Percentiles rank a stretch among this genome's conserved stretches.
phyloP scores from a whole-genome alignment of 768 basidiomycete species.

The Termitomyces titanicus region DNA sequence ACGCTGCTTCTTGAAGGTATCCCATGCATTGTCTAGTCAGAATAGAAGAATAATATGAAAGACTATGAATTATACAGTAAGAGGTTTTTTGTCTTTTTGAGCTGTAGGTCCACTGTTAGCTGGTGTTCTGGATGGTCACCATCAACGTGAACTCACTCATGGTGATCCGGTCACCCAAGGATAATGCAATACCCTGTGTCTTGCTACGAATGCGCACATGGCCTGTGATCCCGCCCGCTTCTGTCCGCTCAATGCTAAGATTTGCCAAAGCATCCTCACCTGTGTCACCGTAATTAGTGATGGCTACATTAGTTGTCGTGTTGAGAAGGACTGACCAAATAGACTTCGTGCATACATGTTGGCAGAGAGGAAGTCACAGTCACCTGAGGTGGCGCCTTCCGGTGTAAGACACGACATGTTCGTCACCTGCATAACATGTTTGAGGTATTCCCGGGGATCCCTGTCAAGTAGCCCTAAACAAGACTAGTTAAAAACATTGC shows the following conservation, averaged over 20 bases:
- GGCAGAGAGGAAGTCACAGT: conserved; percentile 95
- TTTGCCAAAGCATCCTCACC: conserved; percentile 97
- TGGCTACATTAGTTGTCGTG: background rate
- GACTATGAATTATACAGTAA: conserved; percentile 26
- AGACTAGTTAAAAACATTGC: background rate
- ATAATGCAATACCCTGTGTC: conserved; percentile 95
- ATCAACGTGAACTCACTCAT: conserved; percentile 37
- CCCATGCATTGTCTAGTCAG: conserved; percentile 3
- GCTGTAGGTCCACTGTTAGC: conserved; percentile 19
- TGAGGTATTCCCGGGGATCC: conserved; percentile 84
- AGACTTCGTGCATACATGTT: conserved; percentile 95
- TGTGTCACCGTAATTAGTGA: conserved; percentile 21
- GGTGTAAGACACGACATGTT: conserved; percentile 98
- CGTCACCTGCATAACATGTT: conserved; percentile 93
- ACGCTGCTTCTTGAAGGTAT: background rate
- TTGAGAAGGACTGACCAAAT: conserved; percentile 63
- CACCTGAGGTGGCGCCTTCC: conserved; percentile 90
- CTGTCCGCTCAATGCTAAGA: conserved; percentile 85
- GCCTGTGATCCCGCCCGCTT: conserved; percentile 77
- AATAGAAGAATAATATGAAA: conserved; percentile 5
- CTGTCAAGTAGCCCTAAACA: conserved; percentile 30
- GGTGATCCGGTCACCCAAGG: conserved; percentile 87
- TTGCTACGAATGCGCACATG: conserved; percentile 97
- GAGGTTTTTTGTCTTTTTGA: conserved; percentile 38
- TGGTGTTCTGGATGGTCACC: background rate